Evolutionary conservation across 1,139 yeast genomes (phyloP).

Genomic region (Geotrichum klebahnii): DNA sequence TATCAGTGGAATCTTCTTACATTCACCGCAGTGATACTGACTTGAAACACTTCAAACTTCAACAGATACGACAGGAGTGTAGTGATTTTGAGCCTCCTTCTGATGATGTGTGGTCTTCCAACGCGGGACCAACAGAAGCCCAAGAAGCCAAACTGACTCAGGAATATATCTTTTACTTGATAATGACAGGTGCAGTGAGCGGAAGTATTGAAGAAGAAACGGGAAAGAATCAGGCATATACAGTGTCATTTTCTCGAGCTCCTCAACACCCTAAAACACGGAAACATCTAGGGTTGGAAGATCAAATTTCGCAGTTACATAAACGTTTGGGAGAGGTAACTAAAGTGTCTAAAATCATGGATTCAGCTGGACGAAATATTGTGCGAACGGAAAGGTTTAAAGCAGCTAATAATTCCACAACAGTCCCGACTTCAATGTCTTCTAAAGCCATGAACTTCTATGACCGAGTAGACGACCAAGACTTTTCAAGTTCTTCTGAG

Average conservation of each 20-base stretch:
- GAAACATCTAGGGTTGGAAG: slow-evolving; percentile 6
- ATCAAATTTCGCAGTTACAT: slow-evolving; percentile 9
- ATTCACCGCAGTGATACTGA: slow-evolving; percentile 4
- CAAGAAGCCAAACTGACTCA: slow-evolving; percentile 4
- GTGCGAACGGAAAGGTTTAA: neutral
- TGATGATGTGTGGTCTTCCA: slow-evolving; percentile 16
- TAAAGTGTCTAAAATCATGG: slow-evolving; percentile 9
- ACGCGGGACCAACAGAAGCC: slow-evolving; percentile 1
- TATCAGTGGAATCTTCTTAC: slow-evolving; percentile 6
- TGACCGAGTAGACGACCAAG: neutral
- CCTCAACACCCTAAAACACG: neutral
- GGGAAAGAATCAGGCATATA: neutral
- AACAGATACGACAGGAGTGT: neutral
- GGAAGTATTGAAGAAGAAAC: slow-evolving; percentile 15
- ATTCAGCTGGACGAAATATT: slow-evolving; percentile 7
- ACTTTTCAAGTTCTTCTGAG: neutral
- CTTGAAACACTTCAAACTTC: neutral
- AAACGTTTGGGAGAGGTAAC: slow-evolving; percentile 9
- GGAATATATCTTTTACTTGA: slow-evolving; percentile 12
- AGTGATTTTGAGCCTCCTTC: neutral
- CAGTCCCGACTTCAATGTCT: neutral
- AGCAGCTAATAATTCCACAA: neutral
- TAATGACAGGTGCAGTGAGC: slow-evolving; percentile 8
- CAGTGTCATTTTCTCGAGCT: slow-evolving; percentile 10
- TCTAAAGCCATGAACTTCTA: neutral